Evolutionary conservation across 1,284 basidiomycete genomes (phyloP).

Genomic region (Microbotryum lychnidis-dioicae): DNA sequence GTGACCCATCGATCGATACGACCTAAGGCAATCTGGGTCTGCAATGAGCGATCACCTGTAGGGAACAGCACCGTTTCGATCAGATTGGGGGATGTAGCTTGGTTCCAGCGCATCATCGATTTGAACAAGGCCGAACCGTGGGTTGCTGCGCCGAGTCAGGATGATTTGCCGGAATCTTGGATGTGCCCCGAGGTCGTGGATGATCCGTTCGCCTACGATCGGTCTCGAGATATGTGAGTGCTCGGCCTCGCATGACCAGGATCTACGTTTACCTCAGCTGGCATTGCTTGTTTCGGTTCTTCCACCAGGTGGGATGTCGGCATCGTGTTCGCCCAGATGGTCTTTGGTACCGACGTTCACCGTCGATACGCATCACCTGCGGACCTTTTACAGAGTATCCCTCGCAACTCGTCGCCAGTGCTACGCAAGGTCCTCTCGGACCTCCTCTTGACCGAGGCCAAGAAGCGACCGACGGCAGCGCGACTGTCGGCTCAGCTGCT

Average conservation of each 20-base stretch:
- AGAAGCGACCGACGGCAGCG: slow-evolving; percentile 21
- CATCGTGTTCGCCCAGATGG: slow-evolving; percentile 30
- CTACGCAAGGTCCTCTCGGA: slow-evolving; percentile 22
- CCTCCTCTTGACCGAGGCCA: slow-evolving; percentile 25
- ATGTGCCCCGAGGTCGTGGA: slow-evolving; percentile 24
- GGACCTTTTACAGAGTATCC: slow-evolving; percentile 21
- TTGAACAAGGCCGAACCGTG: slow-evolving; percentile 30
- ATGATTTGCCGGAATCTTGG: slow-evolving; percentile 25
- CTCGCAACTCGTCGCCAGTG: slow-evolving; percentile 12
- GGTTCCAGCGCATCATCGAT: slow-evolving; percentile 26
- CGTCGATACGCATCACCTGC: slow-evolving; percentile 22
- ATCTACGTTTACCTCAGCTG: background rate
- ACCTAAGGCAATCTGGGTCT: slow-evolving; percentile 12
- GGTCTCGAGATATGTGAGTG: slow-evolving; percentile 28
- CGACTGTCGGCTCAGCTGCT: slow-evolving; percentile 12
- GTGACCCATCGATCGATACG: slow-evolving; percentile 27
- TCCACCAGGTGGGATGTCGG: slow-evolving; percentile 29
- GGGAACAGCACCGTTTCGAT: background rate
- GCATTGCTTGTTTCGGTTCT: background rate
- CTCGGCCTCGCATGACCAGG: too few species aligned
- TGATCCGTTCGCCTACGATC: slow-evolving; percentile 31
- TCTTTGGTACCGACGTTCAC: slow-evolving; percentile 31
- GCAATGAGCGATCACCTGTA: slow-evolving; percentile 5
- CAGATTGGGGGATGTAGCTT: slow-evolving; percentile 15
- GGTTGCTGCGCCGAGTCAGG: slow-evolving; percentile 13